phyloP scores from a whole-genome alignment of 805 yeast genomes.

The Candida ortonii region DNA sequence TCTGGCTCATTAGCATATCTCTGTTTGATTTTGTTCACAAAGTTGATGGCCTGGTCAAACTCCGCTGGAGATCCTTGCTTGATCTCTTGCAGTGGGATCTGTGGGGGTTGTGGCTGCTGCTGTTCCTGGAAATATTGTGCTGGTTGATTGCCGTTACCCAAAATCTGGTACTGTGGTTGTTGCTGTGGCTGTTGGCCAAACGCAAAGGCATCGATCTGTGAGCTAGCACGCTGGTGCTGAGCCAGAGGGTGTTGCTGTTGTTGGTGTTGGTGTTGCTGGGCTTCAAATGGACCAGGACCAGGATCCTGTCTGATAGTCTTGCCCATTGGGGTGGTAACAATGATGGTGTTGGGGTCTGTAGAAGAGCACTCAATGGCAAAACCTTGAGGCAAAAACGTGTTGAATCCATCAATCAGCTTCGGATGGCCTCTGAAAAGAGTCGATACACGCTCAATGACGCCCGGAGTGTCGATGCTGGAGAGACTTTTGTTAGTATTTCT shows the following conservation, averaged over 20 bases:
- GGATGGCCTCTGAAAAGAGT: slow-evolving; percentile 91
- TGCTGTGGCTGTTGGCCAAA: slow-evolving; percentile 14
- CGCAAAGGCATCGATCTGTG: slow-evolving; percentile 19
- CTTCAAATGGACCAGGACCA: slow-evolving; percentile 28
- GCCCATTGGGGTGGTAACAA: slow-evolving; percentile 95
- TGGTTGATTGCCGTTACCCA: slow-evolving; percentile 15
- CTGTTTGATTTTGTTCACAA: slow-evolving; percentile 93
- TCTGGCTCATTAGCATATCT: slow-evolving; percentile 93
- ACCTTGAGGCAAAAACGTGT: slow-evolving; percentile 96
- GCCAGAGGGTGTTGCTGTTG: slow-evolving; percentile 28
- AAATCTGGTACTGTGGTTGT: slow-evolving; percentile 21
- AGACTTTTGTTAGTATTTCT: slow-evolving; percentile 23
- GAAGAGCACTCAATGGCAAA: slow-evolving; percentile 93
- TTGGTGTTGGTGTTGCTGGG: too few relatives aligned
- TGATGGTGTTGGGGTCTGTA: slow-evolving; percentile 84
- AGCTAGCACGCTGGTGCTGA: slow-evolving; percentile 23
- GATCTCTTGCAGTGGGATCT: slow-evolving; percentile 20
- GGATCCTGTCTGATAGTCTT: slow-evolving; percentile 70
- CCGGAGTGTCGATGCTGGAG: slow-evolving; percentile 86
- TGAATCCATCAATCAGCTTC: slow-evolving; percentile 91
- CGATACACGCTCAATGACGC: slow-evolving; percentile 94
- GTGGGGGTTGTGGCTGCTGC: slow-evolving; percentile 20
- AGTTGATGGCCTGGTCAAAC: slow-evolving; percentile 94
- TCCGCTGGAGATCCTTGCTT: slow-evolving; percentile 70
- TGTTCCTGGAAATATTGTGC: slow-evolving; percentile 18